phyloP scores from a whole-genome alignment of 257 asterid species.

The Leptodermis oblonga region DNA sequence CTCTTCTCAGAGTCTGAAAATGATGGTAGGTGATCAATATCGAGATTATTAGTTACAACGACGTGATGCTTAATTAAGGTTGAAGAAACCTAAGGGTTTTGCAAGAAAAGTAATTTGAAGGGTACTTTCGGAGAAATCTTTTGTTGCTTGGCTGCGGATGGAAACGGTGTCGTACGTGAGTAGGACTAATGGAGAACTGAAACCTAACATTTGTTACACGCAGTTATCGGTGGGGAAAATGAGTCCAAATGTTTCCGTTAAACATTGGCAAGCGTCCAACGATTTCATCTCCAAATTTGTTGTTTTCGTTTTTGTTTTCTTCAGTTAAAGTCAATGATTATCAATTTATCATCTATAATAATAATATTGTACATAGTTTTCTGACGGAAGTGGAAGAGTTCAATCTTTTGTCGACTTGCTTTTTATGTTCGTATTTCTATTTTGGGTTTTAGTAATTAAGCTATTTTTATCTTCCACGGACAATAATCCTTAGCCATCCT shows the following conservation, averaged over 20 bases:
- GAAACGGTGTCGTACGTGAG: neutral
- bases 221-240: neutral
- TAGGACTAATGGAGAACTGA: neutral
- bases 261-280: neutral
- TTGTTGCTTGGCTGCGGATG: slow-evolving; percentile 1
- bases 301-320: neutral
- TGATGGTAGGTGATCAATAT: neutral
- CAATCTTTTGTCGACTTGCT: neutral
- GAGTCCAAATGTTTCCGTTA: neutral
- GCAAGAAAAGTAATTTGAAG: neutral
- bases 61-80: too few relatives aligned
- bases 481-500: neutral
- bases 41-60: too few relatives aligned
- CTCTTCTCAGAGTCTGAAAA: neutral
- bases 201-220: slow-evolving; percentile 10
- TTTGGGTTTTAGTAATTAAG: neutral
- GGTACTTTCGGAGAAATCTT: neutral
- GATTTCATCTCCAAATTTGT: neutral
- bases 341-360: too few relatives aligned
- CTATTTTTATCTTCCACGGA: neutral
- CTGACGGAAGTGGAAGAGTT: neutral
- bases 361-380: neutral
- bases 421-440: neutral
- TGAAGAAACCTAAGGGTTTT: slow-evolving; percentile 1
- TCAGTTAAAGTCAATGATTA: neutral